Conservation (phyloP, 495 filamentous ascomycete species). For the Penicillium desertorum region DNA sequence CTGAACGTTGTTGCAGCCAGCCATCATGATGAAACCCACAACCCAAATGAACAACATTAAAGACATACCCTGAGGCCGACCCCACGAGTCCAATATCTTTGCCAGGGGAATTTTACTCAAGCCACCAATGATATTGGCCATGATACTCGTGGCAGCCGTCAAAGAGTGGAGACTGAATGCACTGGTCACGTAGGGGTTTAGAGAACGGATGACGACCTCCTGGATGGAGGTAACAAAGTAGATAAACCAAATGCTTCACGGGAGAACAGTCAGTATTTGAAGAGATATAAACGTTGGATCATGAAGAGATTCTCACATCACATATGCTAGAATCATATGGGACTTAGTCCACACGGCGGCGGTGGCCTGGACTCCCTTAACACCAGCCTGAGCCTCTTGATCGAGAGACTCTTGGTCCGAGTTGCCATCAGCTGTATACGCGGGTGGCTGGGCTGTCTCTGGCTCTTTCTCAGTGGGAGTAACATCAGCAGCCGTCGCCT, state of each 20-base stretch:
- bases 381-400: slow-evolving; percentile 9
- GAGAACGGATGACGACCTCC: slow-evolving; percentile 25
- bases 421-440: background rate
- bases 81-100: slow-evolving; percentile 66
- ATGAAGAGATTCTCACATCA: slow-evolving; percentile 1
- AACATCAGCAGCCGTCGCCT: background rate
- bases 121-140: slow-evolving; percentile 53
- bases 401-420: slow-evolving; percentile 6
- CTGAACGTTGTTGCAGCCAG: slow-evolving; percentile 44
- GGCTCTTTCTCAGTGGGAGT: background rate
- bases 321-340: slow-evolving; percentile 7
- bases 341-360: slow-evolving; percentile 6
- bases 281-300: background rate
- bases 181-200: slow-evolving; percentile 34
- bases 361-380: background rate
- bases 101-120: slow-evolving; percentile 60
- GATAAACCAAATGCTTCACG: slow-evolving; percentile 35
- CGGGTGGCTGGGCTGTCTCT: background rate
- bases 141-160: slow-evolving; percentile 30
- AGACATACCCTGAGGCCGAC: slow-evolving; percentile 51
- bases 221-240: slow-evolving; percentile 28
- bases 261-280: background rate
- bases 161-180: slow-evolving; percentile 33
- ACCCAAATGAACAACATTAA: slow-evolving; percentile 34
- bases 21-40: slow-evolving; percentile 50